Percentiles rank a stretch among this genome's conserved stretches.
phyloP scores from a whole-genome alignment of 176 grass and related monocot genomes.

The Ananas comosus region DNA sequence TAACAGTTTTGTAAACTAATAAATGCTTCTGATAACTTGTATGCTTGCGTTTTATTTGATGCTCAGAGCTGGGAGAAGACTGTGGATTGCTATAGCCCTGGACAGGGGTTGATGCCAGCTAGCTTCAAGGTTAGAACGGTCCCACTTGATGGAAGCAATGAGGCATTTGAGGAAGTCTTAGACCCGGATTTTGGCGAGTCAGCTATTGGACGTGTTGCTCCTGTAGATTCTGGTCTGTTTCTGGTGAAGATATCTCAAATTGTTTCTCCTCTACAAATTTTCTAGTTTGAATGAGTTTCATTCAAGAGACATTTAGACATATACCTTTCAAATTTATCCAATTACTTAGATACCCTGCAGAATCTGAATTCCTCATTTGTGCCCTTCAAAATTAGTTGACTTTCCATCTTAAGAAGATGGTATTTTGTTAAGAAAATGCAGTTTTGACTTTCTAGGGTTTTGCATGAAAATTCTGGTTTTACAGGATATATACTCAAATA shows the following conservation, averaged over 20 bases:
- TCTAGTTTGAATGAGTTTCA: background rate
- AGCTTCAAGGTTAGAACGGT: constrained; percentile 65
- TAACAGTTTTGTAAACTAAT: constrained; percentile 12
- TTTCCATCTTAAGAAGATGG: too few species aligned
- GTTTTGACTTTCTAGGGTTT: too few species aligned
- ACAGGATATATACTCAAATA: too few species aligned
- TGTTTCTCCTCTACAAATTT: background rate
- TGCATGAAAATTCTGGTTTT: too few species aligned
- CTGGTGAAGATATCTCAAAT: background rate
- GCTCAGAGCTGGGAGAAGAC: constrained; percentile 81
- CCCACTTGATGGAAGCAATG: constrained; percentile 57
- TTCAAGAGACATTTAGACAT: constrained; percentile 2
- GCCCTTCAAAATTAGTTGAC: too few species aligned
- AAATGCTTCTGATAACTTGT: background rate
- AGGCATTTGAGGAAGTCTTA: constrained; percentile 67
- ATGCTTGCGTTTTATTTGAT: constrained; percentile 31
- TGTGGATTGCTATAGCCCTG: constrained; percentile 78
- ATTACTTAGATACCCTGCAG: too few species aligned
- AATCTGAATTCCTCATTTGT: too few species aligned
- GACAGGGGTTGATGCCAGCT: constrained; percentile 81
- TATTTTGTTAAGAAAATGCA: too few species aligned
- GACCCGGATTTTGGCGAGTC: constrained; percentile 78
- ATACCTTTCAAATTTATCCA: background rate
- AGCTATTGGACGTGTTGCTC: constrained; percentile 76
- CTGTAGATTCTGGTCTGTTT: constrained; percentile 64